Conservation (phyloP, 495 filamentous ascomycete genomes). For the Penicillium maclennaniae region DNA sequence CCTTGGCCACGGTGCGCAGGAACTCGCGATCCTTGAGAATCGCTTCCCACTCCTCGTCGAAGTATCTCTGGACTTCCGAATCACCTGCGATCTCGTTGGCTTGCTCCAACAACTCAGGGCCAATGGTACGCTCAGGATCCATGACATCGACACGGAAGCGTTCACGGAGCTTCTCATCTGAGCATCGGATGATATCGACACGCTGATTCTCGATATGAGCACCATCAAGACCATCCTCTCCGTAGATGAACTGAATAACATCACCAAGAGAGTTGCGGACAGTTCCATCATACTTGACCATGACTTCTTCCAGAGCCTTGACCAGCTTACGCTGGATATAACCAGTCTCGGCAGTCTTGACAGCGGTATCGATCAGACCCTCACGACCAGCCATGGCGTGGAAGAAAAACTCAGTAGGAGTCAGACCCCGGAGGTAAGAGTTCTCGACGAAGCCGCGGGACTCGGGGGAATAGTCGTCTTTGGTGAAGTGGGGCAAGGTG, state of each 20-base stretch:
- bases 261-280: constrained; percentile 95
- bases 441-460: constrained; percentile 98
- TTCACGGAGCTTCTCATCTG: constrained; percentile 65
- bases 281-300: constrained; percentile 96
- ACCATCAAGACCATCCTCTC: constrained; percentile 93
- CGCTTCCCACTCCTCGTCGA: constrained; percentile 87
- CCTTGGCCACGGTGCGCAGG: constrained; percentile 62
- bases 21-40: constrained; percentile 70
- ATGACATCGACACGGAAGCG: constrained; percentile 93
- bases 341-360: constrained; percentile 98
- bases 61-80: constrained; percentile 71
- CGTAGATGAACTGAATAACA: constrained; percentile 96
- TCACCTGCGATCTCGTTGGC: constrained; percentile 85
- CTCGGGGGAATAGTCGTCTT: constrained; percentile 97
- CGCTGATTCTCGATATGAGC: constrained; percentile 85
- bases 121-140: constrained; percentile 62
- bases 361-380: constrained; percentile 98
- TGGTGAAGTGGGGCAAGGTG: constrained; percentile 95
- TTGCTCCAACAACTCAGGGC: constrained; percentile 74
- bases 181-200: constrained; percentile 78
- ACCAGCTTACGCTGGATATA: constrained; percentile 98
- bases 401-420: constrained; percentile 97
- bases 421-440: constrained; percentile 94
- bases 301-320: constrained; percentile 96
- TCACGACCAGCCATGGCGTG: constrained; percentile 99